Evolutionary conservation across 148 eudicot genomes (phyloP).

Genomic region (Rhododendron kiyosumense): DNA sequence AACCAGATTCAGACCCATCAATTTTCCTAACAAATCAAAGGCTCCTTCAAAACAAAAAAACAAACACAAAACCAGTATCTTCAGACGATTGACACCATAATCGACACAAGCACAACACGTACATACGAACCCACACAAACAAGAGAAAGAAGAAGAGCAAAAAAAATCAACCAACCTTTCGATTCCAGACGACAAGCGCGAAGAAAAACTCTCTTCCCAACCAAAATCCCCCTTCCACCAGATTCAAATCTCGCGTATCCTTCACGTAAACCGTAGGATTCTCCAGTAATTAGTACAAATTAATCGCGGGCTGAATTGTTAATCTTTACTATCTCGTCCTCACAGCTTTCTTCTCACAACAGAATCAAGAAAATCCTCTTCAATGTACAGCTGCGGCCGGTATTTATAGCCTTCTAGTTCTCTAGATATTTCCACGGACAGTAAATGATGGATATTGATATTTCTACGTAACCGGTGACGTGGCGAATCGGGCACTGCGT

Average conservation of each 20-base stretch:
- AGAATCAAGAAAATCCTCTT: neutral
- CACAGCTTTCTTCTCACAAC: neutral
- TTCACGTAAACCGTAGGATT: neutral
- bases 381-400: neutral
- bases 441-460: neutral
- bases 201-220: neutral
- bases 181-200: neutral
- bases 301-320: neutral
- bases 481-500: slow-evolving; percentile 3
- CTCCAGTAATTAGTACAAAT: too few relatives aligned
- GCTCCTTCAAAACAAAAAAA: neutral
- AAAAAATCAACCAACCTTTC: slow-evolving; percentile 17
- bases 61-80: neutral
- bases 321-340: neutral
- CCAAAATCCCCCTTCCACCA: neutral
- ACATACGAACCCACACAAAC: neutral
- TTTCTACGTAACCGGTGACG: slow-evolving; percentile 6
- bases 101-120: neutral
- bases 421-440: slow-evolving; percentile 16
- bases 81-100: neutral
- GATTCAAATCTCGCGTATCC: neutral
- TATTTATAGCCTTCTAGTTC: slow-evolving; percentile 32
- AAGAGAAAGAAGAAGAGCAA: neutral
- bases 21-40: neutral
- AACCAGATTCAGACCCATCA: neutral